Base-by-base conservation (phyloP, 2,329 filamentous ascomycete species). In the Epichloe gansuensis region DNA sequence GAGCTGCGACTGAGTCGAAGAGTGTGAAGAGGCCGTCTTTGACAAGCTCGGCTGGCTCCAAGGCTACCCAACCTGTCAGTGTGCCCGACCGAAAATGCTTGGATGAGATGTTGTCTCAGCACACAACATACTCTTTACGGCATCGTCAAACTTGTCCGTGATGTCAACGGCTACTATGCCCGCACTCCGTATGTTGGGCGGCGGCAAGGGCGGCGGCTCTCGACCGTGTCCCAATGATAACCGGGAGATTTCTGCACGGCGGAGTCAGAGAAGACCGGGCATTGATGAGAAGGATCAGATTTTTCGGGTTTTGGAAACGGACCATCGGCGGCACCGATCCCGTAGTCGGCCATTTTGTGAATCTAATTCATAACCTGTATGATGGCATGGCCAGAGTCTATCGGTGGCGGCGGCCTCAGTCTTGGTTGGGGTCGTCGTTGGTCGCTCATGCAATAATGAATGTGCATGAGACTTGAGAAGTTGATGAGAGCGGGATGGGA, bases 21-120 rank as follows among this genome's bases (percentile, higher is more conserved):
- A 98, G 77, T 1, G 90, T 95, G 63, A 98, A 97, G 65, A 82
- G 82, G 45, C 86, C 88, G 88, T 97, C 91, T 71, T 96, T 96
- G 57, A 97, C 78, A 3, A 98, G 78, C 60, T 94, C 83, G 35
- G 93, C 93, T 7, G 86, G 82, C 46, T 78, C 71, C 53, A 97
- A 73, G 56, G 81, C 90, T 95, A 56, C 34, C 21, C 47, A 47
- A 25, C n/a, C 13, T 23, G 56, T 69, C 50, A 71, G 63, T 56
- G 51, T 39, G 25, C 31, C 35, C n/a, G n/a, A 5, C 6, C n/a
- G 11, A 44, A 44, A 25, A 31, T 21, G 15, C 21, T 23, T 8
- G n/a, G 28, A 11, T 25, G 2, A 3, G 23, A 3, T 9, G 5
- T 6, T 25, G 48, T 45, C 41, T 42, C 46, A 47, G 47, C 6